Base-by-base conservation (phyloP, 2,329 filamentous ascomycete species). In the Penicillium sp. region DNA sequence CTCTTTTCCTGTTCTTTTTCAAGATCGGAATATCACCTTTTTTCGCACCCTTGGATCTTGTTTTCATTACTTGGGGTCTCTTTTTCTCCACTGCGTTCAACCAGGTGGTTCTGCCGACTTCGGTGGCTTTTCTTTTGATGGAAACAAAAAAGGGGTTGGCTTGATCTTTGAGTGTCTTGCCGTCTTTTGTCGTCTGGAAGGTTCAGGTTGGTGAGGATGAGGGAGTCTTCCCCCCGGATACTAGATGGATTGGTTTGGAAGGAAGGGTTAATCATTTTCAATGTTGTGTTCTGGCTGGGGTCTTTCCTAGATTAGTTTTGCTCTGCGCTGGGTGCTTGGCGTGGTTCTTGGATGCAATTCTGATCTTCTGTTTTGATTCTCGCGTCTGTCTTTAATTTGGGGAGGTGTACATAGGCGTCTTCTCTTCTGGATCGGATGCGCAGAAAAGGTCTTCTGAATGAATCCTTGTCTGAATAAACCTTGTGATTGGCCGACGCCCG, bases 21-120 rank as follows among this genome's bases (percentile, higher is more conserved):
- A 63, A 68, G 64, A 67, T 66, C 63, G 60, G 65, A 70, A 67
- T 69, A 59, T 66, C 64, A 67, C 56, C 63, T 71, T 51, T 66
- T 58, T 67, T 66, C 30, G 56, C 60, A 42, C 42, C 54, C 59
- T 49, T 65, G 28, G 54, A 63, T 60, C 62, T 59, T 49, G 53
- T 64, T 24, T 64, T 60, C 53, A 15, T 65, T 57, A 61, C 37
- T 57, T 50, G 38, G 42, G 42, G 53, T 55, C 26, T n/a, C 45
- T 28, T 42, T 38, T 35, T 22, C 19, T 26, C 51, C 56, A 44
- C 35, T 55, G 37, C 30, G 47, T 19, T 19, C n/a, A 38, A 38
- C 50, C 38, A 58, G 50, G 47, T 45, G 45, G 55, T 47, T 33
- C 30, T 35, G 37, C 38, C 53, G 58, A 19, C 15, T 9, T 26